These are phyloP conservation scores for Metschnikowia shivogae DNA, from an alignment of 805 yeast species.

Conservation along the genomic window DNA sequence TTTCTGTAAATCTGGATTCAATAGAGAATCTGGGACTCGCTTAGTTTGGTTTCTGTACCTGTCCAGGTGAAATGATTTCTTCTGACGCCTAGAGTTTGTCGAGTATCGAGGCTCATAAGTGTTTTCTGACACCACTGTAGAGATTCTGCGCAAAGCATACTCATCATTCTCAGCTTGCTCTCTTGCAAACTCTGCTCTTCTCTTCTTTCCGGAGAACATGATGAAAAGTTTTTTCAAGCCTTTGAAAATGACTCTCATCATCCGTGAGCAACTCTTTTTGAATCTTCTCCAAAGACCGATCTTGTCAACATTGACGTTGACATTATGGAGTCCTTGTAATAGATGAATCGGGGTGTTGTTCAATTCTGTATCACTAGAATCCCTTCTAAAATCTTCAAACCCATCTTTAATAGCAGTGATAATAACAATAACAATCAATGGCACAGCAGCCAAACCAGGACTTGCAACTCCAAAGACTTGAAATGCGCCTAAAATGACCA, in stretches of 20 bases:
- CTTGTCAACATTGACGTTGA: conserved; percentile 51
- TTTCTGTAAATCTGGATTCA: conserved; percentile 20
- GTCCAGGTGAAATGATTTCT: conserved; percentile 16
- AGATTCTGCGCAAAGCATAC: conserved; percentile 31
- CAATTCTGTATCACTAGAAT: conserved; percentile 65
- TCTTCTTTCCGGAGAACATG: conserved; percentile 24
- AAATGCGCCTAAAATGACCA: conserved; percentile 77
- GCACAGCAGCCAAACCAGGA: conserved; percentile 72
- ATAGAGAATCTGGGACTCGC: conserved; percentile 19
- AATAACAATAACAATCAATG: conserved; percentile 70
- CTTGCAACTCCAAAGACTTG: conserved; percentile 76
- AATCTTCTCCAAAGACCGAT: conserved; percentile 64
- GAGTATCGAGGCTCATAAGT: conserved; percentile 15
- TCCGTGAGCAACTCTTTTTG: conserved; percentile 53
- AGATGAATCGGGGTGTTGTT: conserved; percentile 63
- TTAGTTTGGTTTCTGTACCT: conserved; percentile 5
- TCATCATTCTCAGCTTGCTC: conserved; percentile 23
- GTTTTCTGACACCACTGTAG: conserved; percentile 36
- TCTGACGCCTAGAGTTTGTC: conserved; percentile 8
- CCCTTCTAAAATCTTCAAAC: conserved; percentile 74
- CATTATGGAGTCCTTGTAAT: conserved; percentile 50
- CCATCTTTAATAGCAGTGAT: conserved; percentile 79
- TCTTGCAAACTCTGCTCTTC: conserved; percentile 25
- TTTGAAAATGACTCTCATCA: conserved; percentile 14
- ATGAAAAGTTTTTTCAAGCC: conserved; percentile 23